Evolutionary conservation across 1,139 yeast species (phyloP).

Genomic region (Hyphopichia buzzinii): DNA sequence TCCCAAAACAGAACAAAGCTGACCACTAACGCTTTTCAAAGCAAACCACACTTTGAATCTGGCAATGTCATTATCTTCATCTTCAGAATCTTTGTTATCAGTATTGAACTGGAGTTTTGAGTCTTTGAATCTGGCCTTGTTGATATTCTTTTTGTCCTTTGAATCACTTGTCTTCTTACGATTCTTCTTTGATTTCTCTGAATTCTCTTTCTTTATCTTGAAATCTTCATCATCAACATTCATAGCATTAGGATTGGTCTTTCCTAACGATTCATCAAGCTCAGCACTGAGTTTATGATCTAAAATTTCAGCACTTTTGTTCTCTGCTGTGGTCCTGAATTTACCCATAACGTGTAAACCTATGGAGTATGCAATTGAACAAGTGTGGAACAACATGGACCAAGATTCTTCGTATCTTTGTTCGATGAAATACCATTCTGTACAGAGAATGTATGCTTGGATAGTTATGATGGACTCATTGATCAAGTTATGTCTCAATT

Average conservation of each 20-base stretch:
- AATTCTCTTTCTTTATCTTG: neutral
- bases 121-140: conserved; percentile 1
- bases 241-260: neutral
- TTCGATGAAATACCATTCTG: conserved; percentile 49
- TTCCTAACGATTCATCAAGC: neutral
- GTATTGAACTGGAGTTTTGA: neutral
- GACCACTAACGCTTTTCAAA: conserved; percentile 45
- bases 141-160: conserved; percentile 10
- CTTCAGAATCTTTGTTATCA: conserved; percentile 15
- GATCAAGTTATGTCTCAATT: conserved; percentile 44
- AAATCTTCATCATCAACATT: neutral
- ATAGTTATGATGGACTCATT: conserved; percentile 48
- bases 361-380: conserved; percentile 49
- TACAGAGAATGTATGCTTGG: conserved; percentile 49
- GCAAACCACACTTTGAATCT: conserved; percentile 52
- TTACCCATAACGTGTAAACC: conserved; percentile 50
- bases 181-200: conserved; percentile 9
- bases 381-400: conserved; percentile 48
- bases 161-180: neutral
- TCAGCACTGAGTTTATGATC: neutral
- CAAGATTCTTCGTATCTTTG: conserved; percentile 50
- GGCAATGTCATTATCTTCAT: conserved; percentile 28
- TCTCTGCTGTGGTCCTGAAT: conserved; percentile 12
- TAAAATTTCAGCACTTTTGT: neutral
- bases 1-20: conserved; percentile 51